A percentile compares a stretch with the other conserved stretches of the same genome.
Conservation (phyloP, 495 filamentous ascomycete genomes). For the Cryomyces minteri region DNA sequence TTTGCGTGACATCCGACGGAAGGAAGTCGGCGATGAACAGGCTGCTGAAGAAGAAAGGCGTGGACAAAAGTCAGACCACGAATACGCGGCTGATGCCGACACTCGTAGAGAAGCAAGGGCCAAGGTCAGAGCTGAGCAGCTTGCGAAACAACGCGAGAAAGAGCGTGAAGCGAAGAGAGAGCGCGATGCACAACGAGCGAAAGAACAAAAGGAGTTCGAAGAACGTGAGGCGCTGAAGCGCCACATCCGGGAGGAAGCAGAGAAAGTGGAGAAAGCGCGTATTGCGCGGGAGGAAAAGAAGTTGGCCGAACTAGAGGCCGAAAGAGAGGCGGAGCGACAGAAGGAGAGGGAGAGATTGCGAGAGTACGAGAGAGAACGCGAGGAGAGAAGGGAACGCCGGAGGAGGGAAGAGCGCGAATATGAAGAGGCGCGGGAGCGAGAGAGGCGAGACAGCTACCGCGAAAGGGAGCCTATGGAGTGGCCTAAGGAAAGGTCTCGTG, state of each 20-base stretch:
- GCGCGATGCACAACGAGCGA: slow-evolving; percentile 42
- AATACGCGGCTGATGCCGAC: slow-evolving; percentile 58
- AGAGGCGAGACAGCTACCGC: slow-evolving; percentile 3
- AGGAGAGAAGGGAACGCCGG: slow-evolving; percentile 8
- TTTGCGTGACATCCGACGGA: slow-evolving; percentile 47
- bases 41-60: slow-evolving; percentile 47
- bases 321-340: slow-evolving; percentile 9
- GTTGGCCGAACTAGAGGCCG: slow-evolving; percentile 9
- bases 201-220: slow-evolving; percentile 31
- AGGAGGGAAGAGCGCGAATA: slow-evolving; percentile 2
- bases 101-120: slow-evolving; percentile 45
- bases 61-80: slow-evolving; percentile 66
- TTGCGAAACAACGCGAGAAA: slow-evolving; percentile 38
- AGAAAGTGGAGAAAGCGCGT: slow-evolving; percentile 1
- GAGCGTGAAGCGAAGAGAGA: slow-evolving; percentile 50
- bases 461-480: slow-evolving; percentile 8
- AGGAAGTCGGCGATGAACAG: slow-evolving; percentile 56
- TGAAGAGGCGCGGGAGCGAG: slow-evolving; percentile 4
- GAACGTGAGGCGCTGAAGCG: slow-evolving; percentile 13
- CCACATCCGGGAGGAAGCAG: slow-evolving; percentile 4
- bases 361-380: slow-evolving; percentile 6
- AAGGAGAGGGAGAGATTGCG: slow-evolving; percentile 9
- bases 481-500: slow-evolving; percentile 8
- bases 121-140: slow-evolving; percentile 41
- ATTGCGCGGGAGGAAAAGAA: slow-evolving; percentile 11